Conservation (phyloP, 2,329 filamentous ascomycete genomes). For the Scedosporium aurantiacum region DNA sequence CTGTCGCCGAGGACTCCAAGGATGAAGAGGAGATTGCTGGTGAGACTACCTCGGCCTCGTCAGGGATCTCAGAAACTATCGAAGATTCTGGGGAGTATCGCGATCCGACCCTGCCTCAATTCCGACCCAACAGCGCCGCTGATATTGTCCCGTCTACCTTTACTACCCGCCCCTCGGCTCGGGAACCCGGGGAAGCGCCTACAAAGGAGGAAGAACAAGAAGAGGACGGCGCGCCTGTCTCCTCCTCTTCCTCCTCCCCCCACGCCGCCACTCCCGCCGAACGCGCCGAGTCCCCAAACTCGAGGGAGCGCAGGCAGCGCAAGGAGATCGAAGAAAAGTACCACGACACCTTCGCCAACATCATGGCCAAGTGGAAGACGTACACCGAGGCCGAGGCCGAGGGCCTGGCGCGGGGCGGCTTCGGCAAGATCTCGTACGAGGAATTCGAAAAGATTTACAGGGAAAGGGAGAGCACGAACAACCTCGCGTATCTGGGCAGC, state of each 20-base stretch:
- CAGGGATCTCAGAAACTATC: constrained; percentile 10
- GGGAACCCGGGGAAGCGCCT: neutral
- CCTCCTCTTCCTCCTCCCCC: too few relatives aligned
- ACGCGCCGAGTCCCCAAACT: neutral
- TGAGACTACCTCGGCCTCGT: neutral
- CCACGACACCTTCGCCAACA: constrained; percentile 16
- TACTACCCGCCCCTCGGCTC: neutral
- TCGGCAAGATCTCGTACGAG: constrained; percentile 62
- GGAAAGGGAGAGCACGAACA: constrained; percentile 48
- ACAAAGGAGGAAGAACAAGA: neutral
- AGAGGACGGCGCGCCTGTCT: neutral
- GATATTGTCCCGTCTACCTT: constrained; percentile 10
- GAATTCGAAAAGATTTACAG: constrained; percentile 74
- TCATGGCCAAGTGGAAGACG: constrained; percentile 36
- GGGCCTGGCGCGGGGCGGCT: constrained; percentile 62
- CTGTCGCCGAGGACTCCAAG: neutral
- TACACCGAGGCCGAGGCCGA: constrained; percentile 58
- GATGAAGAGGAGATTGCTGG: constrained; percentile 9
- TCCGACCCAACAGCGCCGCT: constrained; percentile 43
- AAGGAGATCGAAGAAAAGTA: constrained; percentile 6
- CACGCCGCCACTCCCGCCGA: neutral
- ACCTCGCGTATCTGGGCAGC: constrained; percentile 70
- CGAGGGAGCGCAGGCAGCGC: neutral
- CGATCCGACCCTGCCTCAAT: constrained; percentile 59
- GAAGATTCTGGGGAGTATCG: constrained; percentile 16